Evolutionary conservation across 2,329 filamentous ascomycete genomes (phyloP).

Genomic region (Colletotrichum spinosum): DNA sequence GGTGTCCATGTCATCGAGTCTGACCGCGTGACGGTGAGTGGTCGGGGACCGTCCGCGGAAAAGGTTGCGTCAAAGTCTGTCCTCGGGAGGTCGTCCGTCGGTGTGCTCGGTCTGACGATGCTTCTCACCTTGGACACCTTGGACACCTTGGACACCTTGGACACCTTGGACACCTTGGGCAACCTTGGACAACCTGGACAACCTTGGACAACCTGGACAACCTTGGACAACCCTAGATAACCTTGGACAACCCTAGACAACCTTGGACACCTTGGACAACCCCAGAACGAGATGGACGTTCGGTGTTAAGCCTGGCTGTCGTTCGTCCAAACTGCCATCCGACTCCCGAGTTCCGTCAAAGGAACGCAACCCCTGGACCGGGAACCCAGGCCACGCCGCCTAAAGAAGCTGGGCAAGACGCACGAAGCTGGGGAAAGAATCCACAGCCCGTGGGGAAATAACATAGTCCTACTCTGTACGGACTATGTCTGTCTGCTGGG

Average conservation of each 20-base stretch:
- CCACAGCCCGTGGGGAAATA: slow-evolving; percentile 31
- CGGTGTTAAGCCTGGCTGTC: neutral
- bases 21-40: neutral
- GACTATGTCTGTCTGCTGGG: neutral
- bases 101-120: neutral
- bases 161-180: too few relatives aligned
- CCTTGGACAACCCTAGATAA: too few relatives aligned
- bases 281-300: too few relatives aligned
- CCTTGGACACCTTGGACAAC: too few relatives aligned
- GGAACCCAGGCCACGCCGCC: neutral
- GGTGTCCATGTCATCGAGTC: slow-evolving; percentile 19
- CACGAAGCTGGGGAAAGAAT: slow-evolving; percentile 22
- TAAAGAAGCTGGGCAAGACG: slow-evolving; percentile 1
- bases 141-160: too few relatives aligned
- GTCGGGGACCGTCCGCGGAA: slow-evolving; percentile 25
- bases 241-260: too few relatives aligned
- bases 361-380: neutral
- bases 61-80: neutral
- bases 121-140: too few relatives aligned
- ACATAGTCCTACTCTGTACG: neutral
- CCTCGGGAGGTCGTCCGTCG: slow-evolving; percentile 7
- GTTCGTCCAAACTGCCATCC: slow-evolving; percentile 27
- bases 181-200: too few relatives aligned
- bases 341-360: slow-evolving; percentile 33
- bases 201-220: too few relatives aligned